Evolutionary conservation across 768 basidiomycete genomes (phyloP).

Genomic region (Tylopilus plumbeoviolaceoides): DNA sequence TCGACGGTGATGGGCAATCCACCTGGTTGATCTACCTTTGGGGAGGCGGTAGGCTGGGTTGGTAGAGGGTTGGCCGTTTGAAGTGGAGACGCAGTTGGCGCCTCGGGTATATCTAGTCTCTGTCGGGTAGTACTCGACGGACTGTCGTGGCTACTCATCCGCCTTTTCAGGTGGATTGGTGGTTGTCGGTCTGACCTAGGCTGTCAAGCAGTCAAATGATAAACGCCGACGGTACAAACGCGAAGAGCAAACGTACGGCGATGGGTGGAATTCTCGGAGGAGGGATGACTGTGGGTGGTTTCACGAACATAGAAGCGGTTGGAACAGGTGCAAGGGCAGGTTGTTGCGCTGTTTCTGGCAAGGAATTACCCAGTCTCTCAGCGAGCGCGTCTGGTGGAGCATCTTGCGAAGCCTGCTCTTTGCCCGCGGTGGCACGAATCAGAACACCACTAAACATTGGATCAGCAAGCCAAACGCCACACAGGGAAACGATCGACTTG

Average conservation of each 20-base stretch:
- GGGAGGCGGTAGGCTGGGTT: background rate
- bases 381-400: background rate
- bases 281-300: background rate
- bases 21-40: background rate
- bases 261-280: slow-evolving; percentile 5
- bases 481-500: slow-evolving; percentile 9
- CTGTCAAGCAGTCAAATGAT: slow-evolving; percentile 5
- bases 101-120: slow-evolving; percentile 7
- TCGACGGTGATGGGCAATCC: background rate
- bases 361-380: background rate
- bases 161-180: slow-evolving; percentile 11
- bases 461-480: slow-evolving; percentile 8
- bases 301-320: background rate
- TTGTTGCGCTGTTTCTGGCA: background rate
- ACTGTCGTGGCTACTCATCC: background rate
- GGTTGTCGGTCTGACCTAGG: slow-evolving; percentile 13
- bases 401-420: slow-evolving; percentile 2
- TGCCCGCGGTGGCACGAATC: slow-evolving; percentile 10
- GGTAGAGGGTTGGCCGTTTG: background rate
- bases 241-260: slow-evolving; percentile 5
- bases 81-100: background rate
- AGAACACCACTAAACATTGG: slow-evolving; percentile 8
- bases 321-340: background rate
- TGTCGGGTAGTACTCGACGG: slow-evolving; percentile 11
- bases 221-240: no score